These are phyloP conservation scores for Phytophthora ohioensis DNA, from an alignment of 352 stramenopile species.

Conservation along the genomic window DNA sequence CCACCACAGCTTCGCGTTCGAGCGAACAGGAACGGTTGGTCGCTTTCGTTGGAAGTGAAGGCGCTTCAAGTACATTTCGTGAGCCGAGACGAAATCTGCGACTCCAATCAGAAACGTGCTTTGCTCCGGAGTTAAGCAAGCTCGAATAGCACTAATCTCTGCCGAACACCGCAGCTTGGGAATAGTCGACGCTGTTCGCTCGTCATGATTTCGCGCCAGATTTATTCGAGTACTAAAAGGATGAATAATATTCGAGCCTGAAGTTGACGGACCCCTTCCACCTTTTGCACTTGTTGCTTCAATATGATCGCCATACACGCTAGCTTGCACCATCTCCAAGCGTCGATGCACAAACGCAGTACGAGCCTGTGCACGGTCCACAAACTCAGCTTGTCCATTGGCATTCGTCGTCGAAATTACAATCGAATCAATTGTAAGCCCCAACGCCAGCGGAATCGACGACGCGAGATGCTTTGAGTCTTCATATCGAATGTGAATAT, in stretches of 20 bases:
- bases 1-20: slow-evolving; percentile 75
- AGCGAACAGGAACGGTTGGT: slow-evolving; percentile 55
- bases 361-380: slow-evolving; percentile 78
- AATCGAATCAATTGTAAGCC: slow-evolving; percentile 82
- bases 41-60: slow-evolving; percentile 79
- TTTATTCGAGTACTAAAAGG: slow-evolving; percentile 82
- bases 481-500: slow-evolving; percentile 88
- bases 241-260: slow-evolving; percentile 69
- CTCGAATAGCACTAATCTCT: slow-evolving; percentile 73
- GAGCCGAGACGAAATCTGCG: slow-evolving; percentile 79
- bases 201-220: slow-evolving; percentile 84
- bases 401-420: slow-evolving; percentile 79
- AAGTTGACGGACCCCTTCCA: slow-evolving; percentile 19
- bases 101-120: slow-evolving; percentile 85
- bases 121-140: slow-evolving; percentile 71
- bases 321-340: slow-evolving; percentile 64
- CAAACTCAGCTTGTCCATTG: slow-evolving; percentile 80
- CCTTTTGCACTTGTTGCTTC: slow-evolving; percentile 16
- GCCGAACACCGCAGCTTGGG: slow-evolving; percentile 74
- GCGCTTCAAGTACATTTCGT: slow-evolving; percentile 86
- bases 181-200: slow-evolving; percentile 69
- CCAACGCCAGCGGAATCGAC: slow-evolving; percentile 67
- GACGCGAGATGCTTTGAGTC: slow-evolving; percentile 73
- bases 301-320: slow-evolving; percentile 74
- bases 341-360: slow-evolving; percentile 86